Percentiles rank a stretch among this genome's conserved stretches.
phyloP scores from a whole-genome alignment of 352 stramenopile genomes.

The Phytophthora pluvialis region DNA sequence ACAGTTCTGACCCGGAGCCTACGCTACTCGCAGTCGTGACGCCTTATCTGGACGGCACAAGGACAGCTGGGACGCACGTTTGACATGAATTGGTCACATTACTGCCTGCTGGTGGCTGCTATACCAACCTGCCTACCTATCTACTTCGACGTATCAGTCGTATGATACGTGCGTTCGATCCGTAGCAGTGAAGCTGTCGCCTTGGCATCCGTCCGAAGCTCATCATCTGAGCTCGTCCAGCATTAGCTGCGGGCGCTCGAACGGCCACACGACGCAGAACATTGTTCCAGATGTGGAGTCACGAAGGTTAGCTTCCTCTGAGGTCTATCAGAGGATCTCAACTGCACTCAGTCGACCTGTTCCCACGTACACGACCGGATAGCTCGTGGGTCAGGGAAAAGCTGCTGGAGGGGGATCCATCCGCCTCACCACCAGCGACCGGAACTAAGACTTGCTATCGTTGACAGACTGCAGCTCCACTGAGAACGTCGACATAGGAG shows the following conservation, averaged over 20 bases:
- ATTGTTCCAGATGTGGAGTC: constrained; percentile 38
- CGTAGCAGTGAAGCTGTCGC: not conserved
- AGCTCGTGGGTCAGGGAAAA: constrained; percentile 2
- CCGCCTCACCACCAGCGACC: constrained; percentile 45
- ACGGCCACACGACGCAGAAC: constrained; percentile 39
- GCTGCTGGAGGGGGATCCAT: constrained; percentile 33
- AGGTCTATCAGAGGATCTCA: constrained; percentile 41
- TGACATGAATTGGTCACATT: not conserved
- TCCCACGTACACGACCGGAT: constrained; percentile 48
- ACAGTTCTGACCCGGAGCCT: constrained; percentile 5
- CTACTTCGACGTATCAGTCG: too few relatives aligned
- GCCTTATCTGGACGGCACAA: too few relatives aligned
- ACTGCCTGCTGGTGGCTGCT: constrained; percentile 1
- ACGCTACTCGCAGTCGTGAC: not conserved
- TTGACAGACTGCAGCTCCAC: constrained; percentile 35
- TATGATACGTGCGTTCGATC: not conserved
- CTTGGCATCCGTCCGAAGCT: not conserved
- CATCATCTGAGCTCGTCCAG: too few relatives aligned
- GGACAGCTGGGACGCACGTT: not conserved
- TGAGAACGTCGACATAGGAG: not conserved
- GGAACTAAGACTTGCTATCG: constrained; percentile 32
- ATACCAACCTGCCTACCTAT: not conserved
- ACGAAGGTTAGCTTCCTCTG: constrained; percentile 45
- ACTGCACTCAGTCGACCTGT: constrained; percentile 42
- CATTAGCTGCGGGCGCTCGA: too few relatives aligned